These are phyloP conservation scores for Wickerhamiella allomyrinae DNA, from an alignment of 805 yeast species.

Conservation along the genomic window DNA sequence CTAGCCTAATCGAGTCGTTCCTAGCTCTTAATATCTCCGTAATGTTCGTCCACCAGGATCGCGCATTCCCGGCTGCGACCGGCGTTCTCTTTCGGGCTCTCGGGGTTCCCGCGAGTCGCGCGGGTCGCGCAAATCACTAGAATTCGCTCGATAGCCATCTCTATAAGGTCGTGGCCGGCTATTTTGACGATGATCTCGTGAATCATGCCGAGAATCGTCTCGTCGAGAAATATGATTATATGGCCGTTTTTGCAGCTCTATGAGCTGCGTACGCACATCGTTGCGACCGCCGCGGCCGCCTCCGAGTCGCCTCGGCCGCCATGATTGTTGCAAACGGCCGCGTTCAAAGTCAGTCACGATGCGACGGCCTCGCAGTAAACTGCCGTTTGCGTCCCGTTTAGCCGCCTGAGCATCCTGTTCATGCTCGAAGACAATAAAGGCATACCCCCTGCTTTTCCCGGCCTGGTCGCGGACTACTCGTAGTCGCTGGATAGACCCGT, in stretches of 20 bases:
- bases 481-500: slow-evolving; percentile 55
- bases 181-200: background rate
- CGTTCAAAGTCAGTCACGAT: slow-evolving; percentile 31
- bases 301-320: slow-evolving; percentile 42
- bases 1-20: too few species aligned
- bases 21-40: background rate
- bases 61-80: background rate
- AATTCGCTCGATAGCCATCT: too few species aligned
- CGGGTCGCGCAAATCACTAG: background rate
- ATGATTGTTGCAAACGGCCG: slow-evolving; percentile 25
- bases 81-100: background rate
- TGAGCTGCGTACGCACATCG: slow-evolving; percentile 28
- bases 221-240: background rate
- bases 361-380: slow-evolving; percentile 37
- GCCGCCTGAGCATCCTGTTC: slow-evolving; percentile 51
- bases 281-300: slow-evolving; percentile 90
- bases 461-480: slow-evolving; percentile 43
- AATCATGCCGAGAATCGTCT: background rate
- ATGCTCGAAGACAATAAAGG: slow-evolving; percentile 55
- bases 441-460: slow-evolving; percentile 65
- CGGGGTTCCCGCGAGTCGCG: background rate
- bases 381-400: slow-evolving; percentile 41
- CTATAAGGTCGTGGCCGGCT: background rate
- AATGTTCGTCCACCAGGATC: background rate
- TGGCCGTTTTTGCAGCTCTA: background rate